A percentile compares a stretch with the other conserved stretches of the same genome.
These are phyloP conservation scores for Leccinum longicurvipes DNA, from an alignment of 768 basidiomycete genomes.

Conservation along the genomic window DNA sequence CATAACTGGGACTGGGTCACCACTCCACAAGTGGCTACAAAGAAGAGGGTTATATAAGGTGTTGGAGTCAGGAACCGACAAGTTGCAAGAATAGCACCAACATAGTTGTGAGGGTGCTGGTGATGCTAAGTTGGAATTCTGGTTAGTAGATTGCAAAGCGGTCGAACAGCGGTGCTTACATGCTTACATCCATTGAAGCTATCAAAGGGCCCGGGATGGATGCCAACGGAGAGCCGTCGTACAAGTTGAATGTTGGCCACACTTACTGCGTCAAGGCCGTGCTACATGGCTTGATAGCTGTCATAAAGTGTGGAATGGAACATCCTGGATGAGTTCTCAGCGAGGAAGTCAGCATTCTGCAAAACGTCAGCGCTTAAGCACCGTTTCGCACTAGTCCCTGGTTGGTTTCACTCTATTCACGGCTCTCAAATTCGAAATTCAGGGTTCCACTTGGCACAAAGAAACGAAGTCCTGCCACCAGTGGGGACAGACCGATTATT, in stretches of 20 bases:
- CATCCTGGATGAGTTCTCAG: too few relatives aligned
- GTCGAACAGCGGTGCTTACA: neutral
- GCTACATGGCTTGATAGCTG: neutral
- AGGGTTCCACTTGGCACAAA: neutral
- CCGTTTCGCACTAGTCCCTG: neutral
- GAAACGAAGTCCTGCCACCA: neutral
- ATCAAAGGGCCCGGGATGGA: neutral
- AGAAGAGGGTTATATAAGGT: neutral
- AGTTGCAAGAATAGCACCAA: neutral
- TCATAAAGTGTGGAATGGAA: neutral
- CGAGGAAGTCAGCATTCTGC: neutral
- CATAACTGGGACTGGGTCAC: neutral
- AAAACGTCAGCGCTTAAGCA: neutral
- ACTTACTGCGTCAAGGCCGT: neutral
- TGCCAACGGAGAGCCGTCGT: neutral
- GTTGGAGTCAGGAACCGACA: neutral
- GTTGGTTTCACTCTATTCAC: neutral
- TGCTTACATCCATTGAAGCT: neutral
- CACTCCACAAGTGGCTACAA: neutral
- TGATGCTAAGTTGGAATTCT: neutral
- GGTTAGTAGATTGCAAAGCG: neutral
- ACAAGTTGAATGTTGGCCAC: neutral
- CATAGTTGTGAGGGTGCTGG: neutral
- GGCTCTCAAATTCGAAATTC: neutral
- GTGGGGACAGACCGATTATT: neutral